phyloP scores from a whole-genome alignment of 1,284 basidiomycete species.

The Moniliella sp. region DNA sequence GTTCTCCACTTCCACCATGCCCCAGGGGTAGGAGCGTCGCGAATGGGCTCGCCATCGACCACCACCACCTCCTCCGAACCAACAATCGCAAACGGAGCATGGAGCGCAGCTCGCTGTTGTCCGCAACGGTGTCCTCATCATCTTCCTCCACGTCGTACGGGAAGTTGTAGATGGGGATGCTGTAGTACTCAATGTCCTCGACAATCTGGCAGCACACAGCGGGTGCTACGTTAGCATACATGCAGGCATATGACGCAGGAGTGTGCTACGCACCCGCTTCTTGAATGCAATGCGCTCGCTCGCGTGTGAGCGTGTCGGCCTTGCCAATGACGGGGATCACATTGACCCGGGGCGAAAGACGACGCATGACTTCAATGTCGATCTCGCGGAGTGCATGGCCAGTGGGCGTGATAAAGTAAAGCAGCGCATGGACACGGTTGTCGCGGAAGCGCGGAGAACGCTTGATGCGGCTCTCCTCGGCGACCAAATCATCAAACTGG shows the following conservation, averaged over 20 bases:
- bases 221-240: too few relatives aligned
- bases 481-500: conserved; percentile 96
- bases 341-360: conserved; percentile 46
- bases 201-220: too few relatives aligned
- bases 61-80: conserved; percentile 92
- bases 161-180: conserved; percentile 98
- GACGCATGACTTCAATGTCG: conserved; percentile 52
- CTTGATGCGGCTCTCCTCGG: conserved; percentile 96
- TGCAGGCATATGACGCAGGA: too few relatives aligned
- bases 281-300: conserved; percentile 57
- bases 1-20: conserved; percentile 92
- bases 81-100: conserved; percentile 76
- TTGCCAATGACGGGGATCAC: conserved; percentile 98
- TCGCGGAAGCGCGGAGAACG: conserved; percentile 98
- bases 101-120: conserved; percentile 45
- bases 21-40: conserved; percentile 89
- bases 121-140: conserved; percentile 91
- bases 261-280: too few relatives aligned
- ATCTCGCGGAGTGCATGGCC: conserved; percentile 84
- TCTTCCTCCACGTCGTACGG: conserved; percentile 95
- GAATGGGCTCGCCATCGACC: conserved; percentile 67
- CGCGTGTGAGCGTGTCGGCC: conserved; percentile 63
- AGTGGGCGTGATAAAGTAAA: conserved; percentile 93
- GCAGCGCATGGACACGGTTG: conserved; percentile 64
- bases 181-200: conserved; percentile 97